Base-by-base conservation (phyloP, 139 green algal genomes). In the Chlorella ohadii region DNA sequence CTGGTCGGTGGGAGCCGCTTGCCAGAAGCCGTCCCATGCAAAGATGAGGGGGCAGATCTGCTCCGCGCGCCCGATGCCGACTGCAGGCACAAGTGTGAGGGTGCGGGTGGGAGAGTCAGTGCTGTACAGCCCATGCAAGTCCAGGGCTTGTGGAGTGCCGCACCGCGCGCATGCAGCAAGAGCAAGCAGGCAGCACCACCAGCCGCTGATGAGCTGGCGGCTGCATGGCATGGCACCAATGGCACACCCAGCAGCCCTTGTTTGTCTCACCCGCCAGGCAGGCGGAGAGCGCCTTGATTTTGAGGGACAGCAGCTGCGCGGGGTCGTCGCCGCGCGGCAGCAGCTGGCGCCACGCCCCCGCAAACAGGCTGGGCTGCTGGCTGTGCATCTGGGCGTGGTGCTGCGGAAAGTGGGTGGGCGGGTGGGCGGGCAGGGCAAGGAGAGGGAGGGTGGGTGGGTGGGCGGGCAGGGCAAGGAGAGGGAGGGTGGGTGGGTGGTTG, bases 11-110 rank as follows among this genome's bases (percentile, higher is more conserved):
- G 57, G 81, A 33, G 27, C 41, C 1, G 31, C 6, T 56, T 77
- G 61, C 63, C 70, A 72, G 70, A 85, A 88, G n/a, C 76, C 84
- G 36, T 85, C 72, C 76, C 84, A 88, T 13, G 64, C 64, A 34
- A 80, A 88, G 17, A 88, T 61, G 20, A 81, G 61, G 39, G 65
- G 76, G 13, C 33, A 72, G 20, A 88, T 67, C n/a, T 71, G n/a
- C 66, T 85, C 84, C 7, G 51, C 44, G 1, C 38, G 76, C 15
- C 76, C 76, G 28, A 82, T 82, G 57, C 76, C 76, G 38, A 82
- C 76, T 82, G 76, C 76, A 71, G 31, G 22, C 23, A 22, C 3
- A 38, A 22, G 13, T 5, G 36, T 5, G n/a, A 27, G 33, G 31
- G n/a, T n/a, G n/a, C n/a, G n/a, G n/a, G n/a, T n/a, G n/a, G n/a